Evolutionary conservation across 1,284 basidiomycete genomes (phyloP).

Genomic region (Rhizoctonia solani): DNA sequence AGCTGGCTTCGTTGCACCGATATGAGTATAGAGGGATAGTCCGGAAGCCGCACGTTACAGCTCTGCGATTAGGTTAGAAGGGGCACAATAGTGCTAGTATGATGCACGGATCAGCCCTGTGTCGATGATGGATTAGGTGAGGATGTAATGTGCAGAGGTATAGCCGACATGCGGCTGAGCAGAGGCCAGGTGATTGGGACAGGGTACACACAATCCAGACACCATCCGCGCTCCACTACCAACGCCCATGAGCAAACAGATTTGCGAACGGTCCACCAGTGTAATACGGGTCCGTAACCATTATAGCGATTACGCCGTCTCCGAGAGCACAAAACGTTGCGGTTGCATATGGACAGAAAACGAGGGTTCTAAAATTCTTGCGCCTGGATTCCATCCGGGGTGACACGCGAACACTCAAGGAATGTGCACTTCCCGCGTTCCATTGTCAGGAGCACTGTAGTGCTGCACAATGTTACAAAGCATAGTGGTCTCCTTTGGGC

Average conservation of each 20-base stretch:
- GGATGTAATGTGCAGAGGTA: background rate
- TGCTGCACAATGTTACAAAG: too few relatives aligned
- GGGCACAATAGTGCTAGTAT: background rate
- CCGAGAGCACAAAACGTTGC: background rate
- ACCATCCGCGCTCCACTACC: too few relatives aligned
- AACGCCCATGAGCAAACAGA: too few relatives aligned
- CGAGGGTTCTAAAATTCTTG: slow-evolving; percentile 29
- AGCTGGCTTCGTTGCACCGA: background rate
- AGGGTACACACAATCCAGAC: too few relatives aligned
- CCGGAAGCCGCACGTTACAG: background rate
- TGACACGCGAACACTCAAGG: slow-evolving; percentile 3
- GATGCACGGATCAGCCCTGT: background rate
- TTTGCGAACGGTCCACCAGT: background rate
- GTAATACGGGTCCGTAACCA: background rate
- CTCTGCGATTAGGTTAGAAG: background rate
- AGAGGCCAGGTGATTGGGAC: too few relatives aligned
- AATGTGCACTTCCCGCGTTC: background rate
- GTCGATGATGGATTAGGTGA: background rate
- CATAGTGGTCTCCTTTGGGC: background rate
- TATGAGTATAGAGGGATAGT: background rate
- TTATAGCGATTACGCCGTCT: too few relatives aligned
- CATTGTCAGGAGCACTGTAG: background rate
- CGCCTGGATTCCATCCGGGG: slow-evolving; percentile 31
- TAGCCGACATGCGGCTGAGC: background rate
- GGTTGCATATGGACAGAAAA: background rate